Conservation (phyloP, 23 red algal genomes). For the Gracilaria gracilis region DNA sequence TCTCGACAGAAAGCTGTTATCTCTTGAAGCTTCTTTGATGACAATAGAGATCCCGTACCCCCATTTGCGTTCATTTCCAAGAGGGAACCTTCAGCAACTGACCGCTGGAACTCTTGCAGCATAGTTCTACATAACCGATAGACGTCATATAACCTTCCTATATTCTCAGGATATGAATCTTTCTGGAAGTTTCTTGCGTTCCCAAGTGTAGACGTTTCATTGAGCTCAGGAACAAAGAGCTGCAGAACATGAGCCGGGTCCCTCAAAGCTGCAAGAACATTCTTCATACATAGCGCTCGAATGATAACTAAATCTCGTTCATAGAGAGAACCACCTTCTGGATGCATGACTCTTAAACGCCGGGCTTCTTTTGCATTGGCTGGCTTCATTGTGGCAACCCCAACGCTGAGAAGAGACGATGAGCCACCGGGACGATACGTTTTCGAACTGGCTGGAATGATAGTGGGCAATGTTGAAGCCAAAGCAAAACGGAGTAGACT, state of each 20-base stretch:
- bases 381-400: slow-evolving; percentile 13
- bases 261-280: slow-evolving; percentile 64
- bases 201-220: neutral
- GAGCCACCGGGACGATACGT: slow-evolving; percentile 25
- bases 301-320: slow-evolving; percentile 56
- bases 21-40: slow-evolving; percentile 44
- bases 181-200: neutral
- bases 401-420: slow-evolving; percentile 57
- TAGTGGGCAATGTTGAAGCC: slow-evolving; percentile 14
- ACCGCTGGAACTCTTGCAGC: slow-evolving; percentile 36
- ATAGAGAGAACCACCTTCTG: slow-evolving; percentile 67
- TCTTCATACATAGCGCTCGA: slow-evolving; percentile 42
- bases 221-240: slow-evolving; percentile 44
- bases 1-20: slow-evolving; percentile 58
- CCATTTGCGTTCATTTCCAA: slow-evolving; percentile 39
- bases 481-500: slow-evolving; percentile 34
- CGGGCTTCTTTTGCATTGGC: slow-evolving; percentile 55
- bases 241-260: slow-evolving; percentile 25
- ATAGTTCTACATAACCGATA: slow-evolving; percentile 43
- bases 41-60: slow-evolving; percentile 31
- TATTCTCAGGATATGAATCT: neutral
- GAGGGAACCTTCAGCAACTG: slow-evolving; percentile 38
- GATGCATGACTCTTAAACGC: slow-evolving; percentile 57
- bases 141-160: slow-evolving; percentile 32
- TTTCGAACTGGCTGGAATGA: slow-evolving; percentile 24